Evolutionary conservation across 352 stramenopile genomes (phyloP).

Genomic region (Hyaloperonospora arabidopsidis): DNA sequence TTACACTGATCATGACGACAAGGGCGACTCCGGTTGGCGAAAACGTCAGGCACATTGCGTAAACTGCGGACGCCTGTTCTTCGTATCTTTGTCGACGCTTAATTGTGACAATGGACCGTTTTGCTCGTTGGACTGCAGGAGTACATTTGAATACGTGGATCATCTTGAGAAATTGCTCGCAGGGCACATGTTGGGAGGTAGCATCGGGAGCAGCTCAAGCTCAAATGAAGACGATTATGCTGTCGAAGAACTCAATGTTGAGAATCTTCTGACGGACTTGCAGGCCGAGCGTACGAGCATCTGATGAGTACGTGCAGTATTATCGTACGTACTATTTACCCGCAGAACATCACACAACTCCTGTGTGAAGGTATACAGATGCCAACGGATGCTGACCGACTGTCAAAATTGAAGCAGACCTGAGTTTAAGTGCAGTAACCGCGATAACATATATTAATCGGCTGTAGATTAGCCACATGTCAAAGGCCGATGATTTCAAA

Average conservation of each 20-base stretch:
- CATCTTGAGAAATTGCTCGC: conserved; percentile 24
- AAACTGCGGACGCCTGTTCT: conserved; percentile 25
- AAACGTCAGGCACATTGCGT: conserved; percentile 15
- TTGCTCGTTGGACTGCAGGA: conserved; percentile 44
- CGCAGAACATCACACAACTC: no score
- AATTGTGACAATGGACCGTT: conserved; percentile 10
- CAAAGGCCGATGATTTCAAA: no score
- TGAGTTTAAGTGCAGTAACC: no score
- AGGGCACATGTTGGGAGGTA: conserved; percentile 16
- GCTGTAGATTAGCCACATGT: no score
- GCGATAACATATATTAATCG: no score
- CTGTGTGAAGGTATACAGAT: no score
- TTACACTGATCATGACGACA: neutral
- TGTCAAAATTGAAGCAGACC: no score
- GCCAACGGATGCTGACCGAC: no score
- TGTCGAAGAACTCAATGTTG: conserved; percentile 5
- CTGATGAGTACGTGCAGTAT: no score
- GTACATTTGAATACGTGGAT: conserved; percentile 26
- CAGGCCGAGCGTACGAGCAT: no score
- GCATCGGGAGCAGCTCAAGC: conserved; percentile 10
- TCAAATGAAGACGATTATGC: conserved; percentile 7
- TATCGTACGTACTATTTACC: no score
- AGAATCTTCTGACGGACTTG: conserved; percentile 5
- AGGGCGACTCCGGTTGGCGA: conserved; percentile 11
- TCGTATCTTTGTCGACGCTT: conserved; percentile 15